Evolutionary conservation across 352 stramenopile species (phyloP), one percentile per base, ranked within the genome.

Genomic region (Globisporangium paroecandrum): DNA sequence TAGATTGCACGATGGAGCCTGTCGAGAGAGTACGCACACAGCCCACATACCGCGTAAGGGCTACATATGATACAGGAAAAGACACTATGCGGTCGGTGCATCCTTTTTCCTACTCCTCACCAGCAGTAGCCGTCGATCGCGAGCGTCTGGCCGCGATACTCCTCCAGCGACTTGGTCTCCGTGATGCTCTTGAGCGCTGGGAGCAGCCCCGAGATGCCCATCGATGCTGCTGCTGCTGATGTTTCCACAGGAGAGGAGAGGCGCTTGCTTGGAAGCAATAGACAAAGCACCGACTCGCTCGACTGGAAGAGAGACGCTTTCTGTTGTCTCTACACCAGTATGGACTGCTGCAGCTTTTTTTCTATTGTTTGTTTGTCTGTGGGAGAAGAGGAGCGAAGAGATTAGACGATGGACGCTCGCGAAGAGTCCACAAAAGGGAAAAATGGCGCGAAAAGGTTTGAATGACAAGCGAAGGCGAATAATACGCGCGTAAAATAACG

Each of bases 81-180:
- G 22, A 27, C 5, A 24, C 27, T 15, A 18, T 24, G n/a, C 13
- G 2, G 27, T 29, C 27, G 27, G 27, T 6, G 18, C 18, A 12
- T 43, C 29, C 53, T 24, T 6, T 58, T 32, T 41, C 27, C 36
- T 20, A 15, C 54, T 13, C 72, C 74, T 24, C 61, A 95, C 87
- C 87, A 95, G 77, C 82, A 91, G 75, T 95, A 93, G 70, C 83
- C 85, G 68, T 93, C 85, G 46, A 93, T 86, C 15, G 85, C 85
- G 62, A 93, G 75, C 57, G 85, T 93, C 54, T 81, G 68, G 58
- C 82, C 83, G 27, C 64, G 75, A 73, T 90, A 93, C 43, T 79
- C 57, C 0, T 77, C 70, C 24, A 93, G 77, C 18, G 65, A 53
- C 62, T 87, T 90, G 54, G 72, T 74, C 65, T 85, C 74, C 4